Conservation (phyloP, 306 rosid species). For the Spatholobus suberectus region DNA sequence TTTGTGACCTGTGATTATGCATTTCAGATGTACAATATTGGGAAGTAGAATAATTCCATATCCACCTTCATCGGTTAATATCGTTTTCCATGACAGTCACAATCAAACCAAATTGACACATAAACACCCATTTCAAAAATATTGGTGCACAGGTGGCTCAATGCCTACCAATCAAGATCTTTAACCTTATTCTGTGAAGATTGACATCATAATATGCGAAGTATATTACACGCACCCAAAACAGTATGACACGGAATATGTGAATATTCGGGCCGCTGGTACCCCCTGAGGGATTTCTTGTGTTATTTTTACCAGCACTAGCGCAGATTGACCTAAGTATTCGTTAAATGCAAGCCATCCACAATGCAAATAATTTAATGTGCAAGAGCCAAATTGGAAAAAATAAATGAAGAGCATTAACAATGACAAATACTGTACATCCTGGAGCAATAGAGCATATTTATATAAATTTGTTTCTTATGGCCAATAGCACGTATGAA, state of each 20-base stretch:
- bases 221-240: slow-evolving; percentile 3
- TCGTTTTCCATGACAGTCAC: background rate
- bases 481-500: background rate
- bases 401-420: background rate
- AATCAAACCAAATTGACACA: slow-evolving; percentile 30
- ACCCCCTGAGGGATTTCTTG: background rate
- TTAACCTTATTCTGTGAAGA: slow-evolving; percentile 2
- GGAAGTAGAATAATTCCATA: slow-evolving; percentile 32
- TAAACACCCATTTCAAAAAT: slow-evolving; percentile 26
- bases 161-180: slow-evolving; percentile 8
- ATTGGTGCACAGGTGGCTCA: slow-evolving; percentile 41
- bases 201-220: slow-evolving; percentile 25
- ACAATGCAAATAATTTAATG: slow-evolving; percentile 45
- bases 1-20: slow-evolving; percentile 32
- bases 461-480: background rate
- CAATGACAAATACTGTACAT: slow-evolving; percentile 29
- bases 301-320: background rate
- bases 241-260: background rate
- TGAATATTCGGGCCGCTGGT: slow-evolving; percentile 34
- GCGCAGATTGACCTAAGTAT: background rate
- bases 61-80: slow-evolving; percentile 54
- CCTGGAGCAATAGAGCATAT: slow-evolving; percentile 25
- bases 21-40: slow-evolving; percentile 12
- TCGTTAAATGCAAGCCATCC: slow-evolving; percentile 22
- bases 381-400: slow-evolving; percentile 19